Conservation (phyloP, 495 filamentous ascomycete genomes). For the Pseudevernia furfuracea region DNA sequence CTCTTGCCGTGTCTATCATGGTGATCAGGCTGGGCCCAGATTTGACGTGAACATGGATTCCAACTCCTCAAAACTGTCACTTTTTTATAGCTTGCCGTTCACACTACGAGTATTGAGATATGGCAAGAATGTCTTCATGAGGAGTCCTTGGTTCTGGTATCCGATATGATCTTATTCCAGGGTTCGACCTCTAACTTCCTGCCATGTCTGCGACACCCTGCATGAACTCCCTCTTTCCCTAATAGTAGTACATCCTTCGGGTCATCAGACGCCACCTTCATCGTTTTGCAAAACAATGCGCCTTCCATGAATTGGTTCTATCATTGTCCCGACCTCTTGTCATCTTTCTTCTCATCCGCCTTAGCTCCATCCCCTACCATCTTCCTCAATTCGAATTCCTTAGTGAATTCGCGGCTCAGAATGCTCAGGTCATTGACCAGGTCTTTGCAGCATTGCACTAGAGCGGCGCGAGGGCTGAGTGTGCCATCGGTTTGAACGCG, state of each 20-base stretch:
- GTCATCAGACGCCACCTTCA: background rate
- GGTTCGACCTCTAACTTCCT: background rate
- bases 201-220: background rate
- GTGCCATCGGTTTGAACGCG: slow-evolving; percentile 89
- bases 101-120: background rate
- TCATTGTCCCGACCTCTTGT: slow-evolving; percentile 13
- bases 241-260: background rate
- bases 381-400: slow-evolving; percentile 89
- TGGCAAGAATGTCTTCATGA: background rate
- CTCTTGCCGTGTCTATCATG: background rate
- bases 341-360: slow-evolving; percentile 27
- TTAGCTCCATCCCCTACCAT: slow-evolving; percentile 61
- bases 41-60: too few species aligned
- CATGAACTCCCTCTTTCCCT: background rate
- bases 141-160: background rate
- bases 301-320: background rate
- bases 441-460: slow-evolving; percentile 69
- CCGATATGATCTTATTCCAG: background rate
- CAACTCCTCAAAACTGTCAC: too few species aligned
- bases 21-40: too few species aligned
- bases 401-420: slow-evolving; percentile 80
- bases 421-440: slow-evolving; percentile 69
- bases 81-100: too few species aligned
- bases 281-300: background rate
- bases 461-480: slow-evolving; percentile 75